phyloP scores from a whole-genome alignment of 495 filamentous ascomycete species.

The Neurospora sp. region DNA sequence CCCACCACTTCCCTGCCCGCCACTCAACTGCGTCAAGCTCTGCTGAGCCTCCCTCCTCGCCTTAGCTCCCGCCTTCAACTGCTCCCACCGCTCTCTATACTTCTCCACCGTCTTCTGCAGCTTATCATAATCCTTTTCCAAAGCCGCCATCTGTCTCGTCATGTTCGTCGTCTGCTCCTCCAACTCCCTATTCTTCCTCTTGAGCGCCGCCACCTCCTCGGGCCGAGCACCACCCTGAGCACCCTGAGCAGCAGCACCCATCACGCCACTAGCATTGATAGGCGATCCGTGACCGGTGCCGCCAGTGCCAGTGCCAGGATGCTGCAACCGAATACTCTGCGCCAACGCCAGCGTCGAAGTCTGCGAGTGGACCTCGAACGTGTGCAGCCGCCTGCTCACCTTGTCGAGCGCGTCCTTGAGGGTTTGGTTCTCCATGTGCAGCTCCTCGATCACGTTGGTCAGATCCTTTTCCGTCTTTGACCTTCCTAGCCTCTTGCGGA shows the following conservation, averaged over 20 bases:
- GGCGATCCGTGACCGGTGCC: conserved; percentile 16
- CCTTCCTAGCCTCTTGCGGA: conserved; percentile 21
- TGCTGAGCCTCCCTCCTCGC: conserved; percentile 42
- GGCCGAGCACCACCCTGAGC: not conserved
- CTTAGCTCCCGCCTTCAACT: conserved; percentile 75
- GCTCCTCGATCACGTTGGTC: conserved; percentile 63
- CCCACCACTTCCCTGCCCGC: not conserved
- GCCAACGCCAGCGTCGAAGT: conserved; percentile 69
- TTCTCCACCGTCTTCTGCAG: conserved; percentile 51
- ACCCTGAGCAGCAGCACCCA: conserved; percentile 12
- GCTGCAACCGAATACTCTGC: conserved; percentile 64
- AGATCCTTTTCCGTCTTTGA: conserved; percentile 26
- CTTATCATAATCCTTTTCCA: conserved; percentile 60
- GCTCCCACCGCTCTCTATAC: conserved; percentile 75
- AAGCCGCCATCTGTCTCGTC: conserved; percentile 45
- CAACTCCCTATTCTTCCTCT: conserved; percentile 42
- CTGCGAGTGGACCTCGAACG: conserved; percentile 80
- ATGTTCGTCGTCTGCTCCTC: conserved; percentile 43
- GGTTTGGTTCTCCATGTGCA: conserved; percentile 69
- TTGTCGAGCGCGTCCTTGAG: conserved; percentile 68
- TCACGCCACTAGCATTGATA: conserved; percentile 22
- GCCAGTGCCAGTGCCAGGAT: conserved; percentile 17
- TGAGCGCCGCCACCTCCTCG: conserved; percentile 22
- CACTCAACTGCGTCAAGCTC: not conserved
- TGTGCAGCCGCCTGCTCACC: conserved; percentile 64